These are phyloP conservation scores for Pichia phayaonensis DNA, from an alignment of 805 yeast species.

Conservation along the genomic window DNA sequence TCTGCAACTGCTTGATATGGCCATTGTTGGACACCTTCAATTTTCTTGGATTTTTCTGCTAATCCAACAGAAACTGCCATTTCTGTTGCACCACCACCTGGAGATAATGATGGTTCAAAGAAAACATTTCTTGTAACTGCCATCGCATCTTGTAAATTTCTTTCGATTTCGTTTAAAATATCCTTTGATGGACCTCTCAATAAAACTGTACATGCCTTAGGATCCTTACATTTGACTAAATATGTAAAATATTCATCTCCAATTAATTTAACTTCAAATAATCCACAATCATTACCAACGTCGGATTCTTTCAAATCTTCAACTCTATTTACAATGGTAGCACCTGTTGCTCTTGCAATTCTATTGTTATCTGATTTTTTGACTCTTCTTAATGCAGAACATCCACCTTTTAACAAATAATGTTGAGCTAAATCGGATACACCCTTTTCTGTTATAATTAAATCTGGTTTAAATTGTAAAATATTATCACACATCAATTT, in stretches of 20 bases:
- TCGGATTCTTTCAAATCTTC: conserved; percentile 91
- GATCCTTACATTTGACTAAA: conserved; percentile 70
- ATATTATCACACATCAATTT: conserved; percentile 78
- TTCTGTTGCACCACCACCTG: conserved; percentile 99
- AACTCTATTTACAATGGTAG: conserved; percentile 90
- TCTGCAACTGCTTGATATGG: conserved; percentile 98
- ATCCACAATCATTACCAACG: conserved; percentile 81
- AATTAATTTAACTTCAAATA: conserved; percentile 86
- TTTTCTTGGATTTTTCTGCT: conserved; percentile 81
- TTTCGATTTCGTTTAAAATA: conserved; percentile 89
- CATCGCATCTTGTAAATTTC: conserved; percentile 97
- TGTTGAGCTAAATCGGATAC: conserved; percentile 98
- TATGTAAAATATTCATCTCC: conserved; percentile 97
- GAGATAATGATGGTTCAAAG: conserved; percentile 89
- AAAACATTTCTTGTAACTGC: conserved; percentile 93
- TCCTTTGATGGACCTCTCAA: conserved; percentile 97
- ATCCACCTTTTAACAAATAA: conserved; percentile 86
- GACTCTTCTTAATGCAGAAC: conserved; percentile 87
- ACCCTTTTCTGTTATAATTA: conserved; percentile 97
- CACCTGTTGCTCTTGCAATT: conserved; percentile 95
- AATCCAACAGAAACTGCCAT: conserved; percentile 92
- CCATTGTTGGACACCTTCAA: conserved; percentile 96
- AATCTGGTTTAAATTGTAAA: conserved; percentile 79
- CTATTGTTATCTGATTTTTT: conserved; percentile 94
- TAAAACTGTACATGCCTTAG: conserved; percentile 88